Conservation (phyloP, 129 eudicot genomes). For the Kitagawia praeruptora region DNA sequence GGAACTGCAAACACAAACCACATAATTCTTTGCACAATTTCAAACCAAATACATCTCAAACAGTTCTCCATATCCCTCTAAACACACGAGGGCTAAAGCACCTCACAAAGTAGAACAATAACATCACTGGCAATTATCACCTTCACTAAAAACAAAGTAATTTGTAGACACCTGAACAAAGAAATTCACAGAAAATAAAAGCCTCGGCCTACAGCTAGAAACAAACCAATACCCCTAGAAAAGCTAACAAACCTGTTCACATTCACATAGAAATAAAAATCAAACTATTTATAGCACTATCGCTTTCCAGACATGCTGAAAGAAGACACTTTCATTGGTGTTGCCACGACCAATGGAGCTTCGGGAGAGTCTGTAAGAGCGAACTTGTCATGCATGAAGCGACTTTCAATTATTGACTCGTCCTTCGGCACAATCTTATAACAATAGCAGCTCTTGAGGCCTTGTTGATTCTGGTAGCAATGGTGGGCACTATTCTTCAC, state of each 20-base stretch:
- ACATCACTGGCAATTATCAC: not conserved
- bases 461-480: constrained; percentile 82
- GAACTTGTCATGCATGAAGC: constrained; percentile 94
- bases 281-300: not conserved
- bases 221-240: not conserved
- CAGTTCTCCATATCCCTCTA: not conserved
- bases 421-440: constrained; percentile 78
- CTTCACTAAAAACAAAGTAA: not conserved
- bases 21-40: not conserved
- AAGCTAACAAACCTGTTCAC: not conserved
- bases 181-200: not conserved
- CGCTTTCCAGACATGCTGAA: constrained; percentile 72
- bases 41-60: not conserved
- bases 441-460: constrained; percentile 95
- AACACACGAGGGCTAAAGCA: not conserved
- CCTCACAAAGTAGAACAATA: not conserved
- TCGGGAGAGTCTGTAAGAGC: constrained; percentile 71
- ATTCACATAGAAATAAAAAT: not conserved
- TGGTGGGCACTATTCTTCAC: constrained; percentile 91
- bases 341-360: constrained; percentile 90
- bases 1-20: not conserved
- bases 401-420: constrained; percentile 81
- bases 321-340: constrained; percentile 76
- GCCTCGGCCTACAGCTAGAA: not conserved
- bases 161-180: not conserved